Percentiles rank a stretch among this genome's conserved stretches.
Evolutionary conservation across 371 early-diverging fungal species (phyloP).

Genomic region (Nematocida homosporus): DNA sequence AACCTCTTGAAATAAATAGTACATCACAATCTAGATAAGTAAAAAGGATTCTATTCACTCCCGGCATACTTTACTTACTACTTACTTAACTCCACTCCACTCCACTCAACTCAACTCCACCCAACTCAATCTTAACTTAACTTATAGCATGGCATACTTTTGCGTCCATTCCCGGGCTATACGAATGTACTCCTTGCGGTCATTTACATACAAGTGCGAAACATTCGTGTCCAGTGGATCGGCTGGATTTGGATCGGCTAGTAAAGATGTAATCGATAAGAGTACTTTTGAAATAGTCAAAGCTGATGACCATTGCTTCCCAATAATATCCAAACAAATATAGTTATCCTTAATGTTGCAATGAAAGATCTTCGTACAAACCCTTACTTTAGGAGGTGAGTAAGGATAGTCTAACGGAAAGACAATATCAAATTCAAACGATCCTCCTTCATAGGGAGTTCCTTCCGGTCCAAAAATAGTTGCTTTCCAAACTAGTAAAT

Average conservation of each 20-base stretch:
- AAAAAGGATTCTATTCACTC: too few species aligned
- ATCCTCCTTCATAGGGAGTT: slow-evolving; percentile 84
- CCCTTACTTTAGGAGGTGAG: slow-evolving; percentile 90
- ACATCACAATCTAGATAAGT: too few species aligned
- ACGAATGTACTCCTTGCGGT: slow-evolving; percentile 73
- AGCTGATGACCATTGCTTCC: slow-evolving; percentile 98
- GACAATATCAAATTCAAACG: slow-evolving; percentile 81
- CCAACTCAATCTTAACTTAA: too few species aligned
- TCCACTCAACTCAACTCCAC: too few species aligned
- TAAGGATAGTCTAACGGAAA: slow-evolving; percentile 90
- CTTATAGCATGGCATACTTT: slow-evolving; percentile 70
- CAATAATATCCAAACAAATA: slow-evolving; percentile 93
- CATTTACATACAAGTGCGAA: slow-evolving; percentile 73
- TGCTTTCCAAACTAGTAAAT: slow-evolving; percentile 76
- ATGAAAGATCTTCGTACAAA: slow-evolving; percentile 82
- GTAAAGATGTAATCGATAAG: slow-evolving; percentile 84
- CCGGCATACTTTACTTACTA: not conserved
- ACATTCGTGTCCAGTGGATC: slow-evolving; percentile 93
- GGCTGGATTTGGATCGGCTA: slow-evolving; percentile 92
- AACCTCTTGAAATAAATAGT: too few species aligned
- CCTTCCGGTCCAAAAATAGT: slow-evolving; percentile 70
- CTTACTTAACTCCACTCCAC: too few species aligned
- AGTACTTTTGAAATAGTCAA: slow-evolving; percentile 85
- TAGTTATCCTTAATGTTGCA: slow-evolving; percentile 95
- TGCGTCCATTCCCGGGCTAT: slow-evolving; percentile 76